Conservation (phyloP, 164 flowering plant genomes). For the Vitis rupestris region DNA sequence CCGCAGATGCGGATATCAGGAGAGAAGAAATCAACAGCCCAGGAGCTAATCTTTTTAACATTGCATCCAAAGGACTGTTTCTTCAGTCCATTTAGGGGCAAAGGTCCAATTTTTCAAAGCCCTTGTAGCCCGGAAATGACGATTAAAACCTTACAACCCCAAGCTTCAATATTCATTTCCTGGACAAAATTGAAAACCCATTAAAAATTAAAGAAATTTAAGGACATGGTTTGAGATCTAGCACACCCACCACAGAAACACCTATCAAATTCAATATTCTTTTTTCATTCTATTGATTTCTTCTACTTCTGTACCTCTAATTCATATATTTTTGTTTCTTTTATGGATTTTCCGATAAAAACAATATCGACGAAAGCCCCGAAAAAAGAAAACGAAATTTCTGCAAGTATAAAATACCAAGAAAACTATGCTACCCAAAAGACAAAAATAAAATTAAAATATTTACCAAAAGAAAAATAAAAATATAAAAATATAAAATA, state of each 20-base stretch:
- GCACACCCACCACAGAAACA: not conserved
- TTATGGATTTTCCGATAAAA: too few species aligned
- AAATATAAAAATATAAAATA: not conserved
- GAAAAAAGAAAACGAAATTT: too few species aligned
- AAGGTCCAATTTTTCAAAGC: not conserved
- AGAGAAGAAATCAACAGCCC: slow-evolving; percentile 43
- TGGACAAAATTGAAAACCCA: slow-evolving; percentile 12
- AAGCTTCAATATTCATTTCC: slow-evolving; percentile 15
- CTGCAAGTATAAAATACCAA: too few species aligned
- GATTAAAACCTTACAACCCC: not conserved
- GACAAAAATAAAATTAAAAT: slow-evolving; percentile 1
- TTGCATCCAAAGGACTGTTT: slow-evolving; percentile 36
- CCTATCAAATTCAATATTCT: not conserved
- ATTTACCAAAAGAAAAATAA: slow-evolving; percentile 7
- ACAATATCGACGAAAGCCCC: too few species aligned
- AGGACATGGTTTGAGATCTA: slow-evolving; percentile 15
- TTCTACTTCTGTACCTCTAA: too few species aligned
- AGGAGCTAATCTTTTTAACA: slow-evolving; percentile 54
- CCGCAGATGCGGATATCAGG: slow-evolving; percentile 37
- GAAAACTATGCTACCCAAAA: too few species aligned
- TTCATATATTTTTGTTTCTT: too few species aligned
- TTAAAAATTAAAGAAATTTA: not conserved
- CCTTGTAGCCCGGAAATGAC: not conserved
- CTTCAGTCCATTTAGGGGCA: slow-evolving; percentile 30
- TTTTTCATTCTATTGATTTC: too few species aligned